Base-by-base conservation (phyloP, 768 basidiomycete genomes). In the Suillus clintonianus region DNA sequence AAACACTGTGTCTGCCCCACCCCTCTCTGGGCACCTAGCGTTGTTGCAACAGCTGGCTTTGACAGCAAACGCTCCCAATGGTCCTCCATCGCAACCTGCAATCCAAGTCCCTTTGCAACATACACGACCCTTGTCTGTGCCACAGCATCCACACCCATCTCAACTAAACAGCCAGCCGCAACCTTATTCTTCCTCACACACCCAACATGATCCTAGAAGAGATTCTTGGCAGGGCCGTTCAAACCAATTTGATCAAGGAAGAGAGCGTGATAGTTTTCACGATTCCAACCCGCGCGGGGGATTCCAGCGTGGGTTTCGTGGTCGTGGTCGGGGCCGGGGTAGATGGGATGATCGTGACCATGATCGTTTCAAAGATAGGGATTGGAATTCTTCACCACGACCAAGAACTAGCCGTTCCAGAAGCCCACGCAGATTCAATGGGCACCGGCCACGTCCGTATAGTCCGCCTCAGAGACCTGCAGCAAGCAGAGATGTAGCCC, bases 1-100 rank as follows among this genome's bases (percentile, higher is more conserved):
- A 87, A 90, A 86, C 71, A 85, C 75, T 7, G 70, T 78, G 36
- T 59, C 74, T 59, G 65, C 77, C 47, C 73, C 72, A 62, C 77
- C 76, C 55, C 77, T 77, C 58, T 69, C 85, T 69, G 84, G 85
- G 65, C 76, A 90, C 72, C 78, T 94, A 61, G 87, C 89, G 55
- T 79, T 91, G 67, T 79, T 95, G 70, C 91, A 92, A 72, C 91
- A 92, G 72, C 82, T 94, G 73, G 83, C 90, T 60, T 86, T 87
- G 70, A 84, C 85, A 69, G 85, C 88, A 47, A 81, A 77, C 64
- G 73, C 74, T 45, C 74, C 69, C 68, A 80, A 74, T 61, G 77
- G 70, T 59, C 55, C 68, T 7, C 59, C 61, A 30, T 67, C 70
- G 2, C 67, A 69, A 22, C 67, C 72, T 62, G 73, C 27, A 61